phyloP scores from a whole-genome alignment of 495 filamentous ascomycete species.

The Margaritispora aquatica region DNA sequence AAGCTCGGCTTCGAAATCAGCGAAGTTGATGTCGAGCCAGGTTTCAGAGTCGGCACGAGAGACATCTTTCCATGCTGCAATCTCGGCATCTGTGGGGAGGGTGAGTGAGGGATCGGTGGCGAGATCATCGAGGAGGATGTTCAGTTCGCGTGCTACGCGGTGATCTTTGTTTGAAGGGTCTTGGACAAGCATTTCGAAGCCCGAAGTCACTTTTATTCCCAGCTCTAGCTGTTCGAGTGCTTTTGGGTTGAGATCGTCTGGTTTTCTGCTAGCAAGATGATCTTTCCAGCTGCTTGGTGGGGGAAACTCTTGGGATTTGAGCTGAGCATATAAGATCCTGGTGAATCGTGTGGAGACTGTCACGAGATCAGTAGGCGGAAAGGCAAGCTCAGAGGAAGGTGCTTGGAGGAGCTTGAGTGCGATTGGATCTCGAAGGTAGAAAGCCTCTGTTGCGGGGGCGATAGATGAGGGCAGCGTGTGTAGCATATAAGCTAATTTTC shows the following conservation, averaged over 20 bases:
- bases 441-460: slow-evolving; percentile 79
- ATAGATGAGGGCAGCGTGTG: slow-evolving; percentile 66
- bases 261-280: slow-evolving; percentile 19
- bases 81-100: slow-evolving; percentile 69
- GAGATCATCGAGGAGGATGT: slow-evolving; percentile 67
- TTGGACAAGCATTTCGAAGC: slow-evolving; percentile 80
- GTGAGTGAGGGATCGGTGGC: slow-evolving; percentile 32
- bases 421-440: slow-evolving; percentile 86
- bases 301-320: slow-evolving; percentile 82
- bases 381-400: slow-evolving; percentile 35
- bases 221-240: slow-evolving; percentile 50
- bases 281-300: slow-evolving; percentile 57
- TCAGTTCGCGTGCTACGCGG: slow-evolving; percentile 62
- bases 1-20: slow-evolving; percentile 80
- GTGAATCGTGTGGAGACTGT: slow-evolving; percentile 75
- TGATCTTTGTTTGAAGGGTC: slow-evolving; percentile 61
- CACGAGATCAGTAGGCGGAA: slow-evolving; percentile 74
- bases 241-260: slow-evolving; percentile 26
- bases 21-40: slow-evolving; percentile 92
- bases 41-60: slow-evolving; percentile 67
- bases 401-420: slow-evolving; percentile 61
- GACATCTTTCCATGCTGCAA: slow-evolving; percentile 57
- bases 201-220: slow-evolving; percentile 86
- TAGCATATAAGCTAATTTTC: slow-evolving; percentile 76
- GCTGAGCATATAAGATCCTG: slow-evolving; percentile 81